phyloP scores from a whole-genome alignment of 2,329 filamentous ascomycete genomes.

The Trichoderma arundinaceum region DNA sequence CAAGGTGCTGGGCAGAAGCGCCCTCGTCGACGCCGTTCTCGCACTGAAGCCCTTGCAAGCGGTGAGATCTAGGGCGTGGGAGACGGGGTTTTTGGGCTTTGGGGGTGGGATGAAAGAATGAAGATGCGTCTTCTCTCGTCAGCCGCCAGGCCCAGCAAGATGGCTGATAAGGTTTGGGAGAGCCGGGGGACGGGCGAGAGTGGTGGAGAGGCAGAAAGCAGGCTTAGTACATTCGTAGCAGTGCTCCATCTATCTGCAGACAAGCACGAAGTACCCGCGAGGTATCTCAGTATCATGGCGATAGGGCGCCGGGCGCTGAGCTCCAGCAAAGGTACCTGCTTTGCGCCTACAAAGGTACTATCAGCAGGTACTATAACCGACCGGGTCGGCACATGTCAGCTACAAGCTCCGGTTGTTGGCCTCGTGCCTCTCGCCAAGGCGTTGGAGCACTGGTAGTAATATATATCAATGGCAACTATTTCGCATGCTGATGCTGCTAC shows the following conservation, averaged over 20 bases:
- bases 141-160: background rate
- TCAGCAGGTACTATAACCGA: background rate
- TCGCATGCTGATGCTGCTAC: background rate
- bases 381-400: constrained; percentile 11
- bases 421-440: constrained; percentile 4
- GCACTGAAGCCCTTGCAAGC: constrained; percentile 15
- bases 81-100: background rate
- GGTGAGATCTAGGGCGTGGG: constrained; percentile 13
- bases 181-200: constrained; percentile 17
- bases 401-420: background rate
- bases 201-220: constrained; percentile 23
- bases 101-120: background rate
- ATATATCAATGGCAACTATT: background rate
- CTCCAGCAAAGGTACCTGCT: background rate
- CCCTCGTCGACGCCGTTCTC: background rate
- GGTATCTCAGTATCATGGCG: constrained; percentile 1
- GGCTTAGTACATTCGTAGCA: background rate
- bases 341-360: too few relatives aligned
- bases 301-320: background rate
- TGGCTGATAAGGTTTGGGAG: constrained; percentile 25
- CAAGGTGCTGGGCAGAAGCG: background rate
- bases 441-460: background rate
- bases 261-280: constrained; percentile 5
- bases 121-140: constrained; percentile 10
- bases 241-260: background rate